Evolutionary conservation across 306 rosid genomes (phyloP), one percentile per base, ranked within the genome.

Genomic region (Psophocarpus tetragonolobus): DNA sequence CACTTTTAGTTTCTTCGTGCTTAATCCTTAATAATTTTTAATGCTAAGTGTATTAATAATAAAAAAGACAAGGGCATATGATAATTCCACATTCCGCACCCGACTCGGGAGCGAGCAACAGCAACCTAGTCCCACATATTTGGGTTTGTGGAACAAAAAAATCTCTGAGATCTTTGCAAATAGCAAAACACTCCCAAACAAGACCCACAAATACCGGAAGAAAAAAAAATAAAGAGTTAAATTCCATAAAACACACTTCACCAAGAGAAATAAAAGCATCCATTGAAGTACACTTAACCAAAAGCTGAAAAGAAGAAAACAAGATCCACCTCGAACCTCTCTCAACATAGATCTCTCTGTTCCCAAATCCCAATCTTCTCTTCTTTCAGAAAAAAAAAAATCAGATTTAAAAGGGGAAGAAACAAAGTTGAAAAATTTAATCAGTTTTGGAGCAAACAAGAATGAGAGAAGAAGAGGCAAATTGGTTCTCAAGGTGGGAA

Each of bases 301-400:
- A 83, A 87, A 84, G 89, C 89, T 76, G 88, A 81, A 85, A 89
- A 75, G 61, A 80, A 68, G 83, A 87, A 81, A 84, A 87, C 91
- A 89, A 89, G 89, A 91, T 91, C 97, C 89, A 86, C 97, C 97
- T 91, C 97, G 97, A 91, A 73, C 82, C 84, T 71, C 89, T 87
- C 93, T 87, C 84, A 47, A 51, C 60, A 51, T 54, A 9, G 39
- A 14, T 74, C 88, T 87, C 93, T 87, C 84, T 89, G 36, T 15
- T 18, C 4, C 14, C 71, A 18, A 4, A 32, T 32, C 12, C 78
- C 42, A n/a, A n/a, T n/a, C 27, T 4, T 44, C 29, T 60, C 15
- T 48, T 26, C 27, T 30, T 33, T 67, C 45, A 41, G n/a, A 4
- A 11, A 8, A 48, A 8, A 11, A 20, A 42, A 13, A 38, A 41